Base-by-base conservation (phyloP, 257 asterid genomes). In the Solanum clarkiae region DNA sequence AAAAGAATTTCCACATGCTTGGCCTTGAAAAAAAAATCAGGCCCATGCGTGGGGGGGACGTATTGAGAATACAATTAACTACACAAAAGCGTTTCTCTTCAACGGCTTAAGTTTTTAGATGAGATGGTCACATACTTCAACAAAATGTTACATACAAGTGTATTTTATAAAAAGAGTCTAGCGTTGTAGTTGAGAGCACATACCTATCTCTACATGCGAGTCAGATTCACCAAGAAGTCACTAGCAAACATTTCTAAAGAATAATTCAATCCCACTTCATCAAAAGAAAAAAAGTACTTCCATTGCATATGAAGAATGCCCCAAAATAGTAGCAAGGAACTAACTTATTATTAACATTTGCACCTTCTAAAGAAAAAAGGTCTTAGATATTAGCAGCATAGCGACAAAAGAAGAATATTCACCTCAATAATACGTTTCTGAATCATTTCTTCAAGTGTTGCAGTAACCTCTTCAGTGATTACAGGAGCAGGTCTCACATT, bases 401-500 rank as follows among this genome's bases (percentile, higher is more conserved):
- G 6, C 8, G 0, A 55, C 63, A 29, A 54, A 10, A 53, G 45
- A 77, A 26, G 45, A 51, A 36, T 69, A 71, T 60, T 91, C 88
- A 97, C 99, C 98, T 97, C 98, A 85, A 89, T 69, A 55, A 95
- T 84, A 84, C 98, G 95, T 88, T 97, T 95, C 86, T 90, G 87
- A 84, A 97, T 95, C 62, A 97, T 70, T 84, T 97, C 98, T 91
- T 97, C 99, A 82, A 95, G 92, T 79, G 98, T 88, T 85, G 93
- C 94, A 81, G 96, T 93, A 84, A 88, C 92, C 90, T 95, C 95
- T 85, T 92, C 97, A 5, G 99, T 97, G 86, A 92, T 93, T 83
- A 91, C 97, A 49, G 98, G 98, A 74, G 97, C 91, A 86, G 98
- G 99, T 90, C 95, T 91, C 82, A 91, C 96, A 88, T 95, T 95